These are phyloP conservation scores for Flaveria robusta DNA, from an alignment of 129 eudicot species.

Conservation along the genomic window DNA sequence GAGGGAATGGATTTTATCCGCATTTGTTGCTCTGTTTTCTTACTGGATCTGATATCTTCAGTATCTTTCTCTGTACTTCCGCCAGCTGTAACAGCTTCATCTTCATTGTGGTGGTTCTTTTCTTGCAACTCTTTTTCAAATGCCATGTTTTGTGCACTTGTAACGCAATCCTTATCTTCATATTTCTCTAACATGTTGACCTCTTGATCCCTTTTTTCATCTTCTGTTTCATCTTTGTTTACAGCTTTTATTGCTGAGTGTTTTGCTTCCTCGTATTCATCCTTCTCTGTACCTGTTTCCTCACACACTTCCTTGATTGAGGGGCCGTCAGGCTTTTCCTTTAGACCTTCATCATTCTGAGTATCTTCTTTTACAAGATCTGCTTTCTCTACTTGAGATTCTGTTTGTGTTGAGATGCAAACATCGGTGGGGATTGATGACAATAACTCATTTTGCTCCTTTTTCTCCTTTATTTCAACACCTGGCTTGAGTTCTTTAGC, in stretches of 20 bases:
- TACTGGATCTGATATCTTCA: conserved; percentile 22
- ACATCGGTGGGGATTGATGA: not conserved
- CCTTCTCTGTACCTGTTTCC: conserved; percentile 12
- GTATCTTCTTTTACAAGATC: not conserved
- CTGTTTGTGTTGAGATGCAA: conserved; percentile 11
- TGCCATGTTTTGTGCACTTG: not conserved
- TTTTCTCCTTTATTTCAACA: too few relatives aligned
- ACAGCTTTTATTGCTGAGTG: not conserved
- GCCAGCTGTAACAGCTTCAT: conserved; percentile 1
- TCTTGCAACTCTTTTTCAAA: conserved; percentile 13
- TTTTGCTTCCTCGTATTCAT: not conserved
- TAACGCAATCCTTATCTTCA: not conserved
- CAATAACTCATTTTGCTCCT: too few relatives aligned
- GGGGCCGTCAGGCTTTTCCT: too few relatives aligned
- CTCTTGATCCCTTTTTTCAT: conserved; percentile 17
- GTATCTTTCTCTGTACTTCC: conserved; percentile 19
- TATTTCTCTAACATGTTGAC: conserved; percentile 2
- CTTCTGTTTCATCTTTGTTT: not conserved
- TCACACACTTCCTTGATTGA: conserved; percentile 18
- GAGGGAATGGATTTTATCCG: not conserved
- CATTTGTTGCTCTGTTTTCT: conserved; percentile 6
- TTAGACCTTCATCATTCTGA: not conserved
- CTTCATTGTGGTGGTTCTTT: conserved; percentile 1
- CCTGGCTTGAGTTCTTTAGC: too few relatives aligned
- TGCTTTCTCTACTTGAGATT: not conserved